Evolutionary conservation across 345 rosid species (phyloP).

Genomic region (Populus simonii): DNA sequence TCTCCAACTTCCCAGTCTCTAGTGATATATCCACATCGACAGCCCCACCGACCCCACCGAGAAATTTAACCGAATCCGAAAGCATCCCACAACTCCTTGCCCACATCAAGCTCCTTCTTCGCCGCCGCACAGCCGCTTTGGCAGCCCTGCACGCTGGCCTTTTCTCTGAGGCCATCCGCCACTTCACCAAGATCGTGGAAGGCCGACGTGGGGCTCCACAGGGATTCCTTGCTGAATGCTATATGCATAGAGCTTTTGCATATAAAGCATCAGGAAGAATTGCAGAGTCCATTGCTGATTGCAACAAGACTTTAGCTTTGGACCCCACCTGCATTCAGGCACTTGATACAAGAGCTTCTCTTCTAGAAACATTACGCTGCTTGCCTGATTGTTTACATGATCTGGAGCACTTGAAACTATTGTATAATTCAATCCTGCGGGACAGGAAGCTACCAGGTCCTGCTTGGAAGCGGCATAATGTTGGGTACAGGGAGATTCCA

Average conservation of each 20-base stretch:
- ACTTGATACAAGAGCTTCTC: conserved; percentile 79
- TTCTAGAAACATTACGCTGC: conserved; percentile 77
- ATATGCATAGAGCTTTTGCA: conserved; percentile 78
- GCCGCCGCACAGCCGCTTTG: conserved; percentile 83
- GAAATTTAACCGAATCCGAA: conserved; percentile 43
- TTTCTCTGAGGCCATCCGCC: conserved; percentile 81
- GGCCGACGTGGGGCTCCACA: conserved; percentile 86
- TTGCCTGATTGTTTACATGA: conserved; percentile 88
- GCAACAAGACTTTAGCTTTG: conserved; percentile 84
- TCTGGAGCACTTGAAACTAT: conserved; percentile 82
- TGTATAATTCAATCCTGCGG: conserved; percentile 79
- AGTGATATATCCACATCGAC: conserved; percentile 27
- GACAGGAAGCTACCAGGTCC: conserved; percentile 95
- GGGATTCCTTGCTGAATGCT: conserved; percentile 86
- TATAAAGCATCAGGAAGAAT: conserved; percentile 69
- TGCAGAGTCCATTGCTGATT: conserved; percentile 85
- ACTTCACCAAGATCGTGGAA: conserved; percentile 82
- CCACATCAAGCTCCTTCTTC: conserved; percentile 77
- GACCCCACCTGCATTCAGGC: conserved; percentile 82
- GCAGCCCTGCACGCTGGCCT: conserved; percentile 88
- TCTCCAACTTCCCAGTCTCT: conserved; percentile 34
- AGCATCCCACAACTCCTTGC: conserved; percentile 61
- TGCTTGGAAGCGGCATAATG: conserved; percentile 84
- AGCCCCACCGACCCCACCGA: conserved; percentile 57
- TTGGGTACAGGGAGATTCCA: conserved; percentile 80